phyloP scores from a whole-genome alignment of 805 yeast genomes.

The Candida lessepsii region DNA sequence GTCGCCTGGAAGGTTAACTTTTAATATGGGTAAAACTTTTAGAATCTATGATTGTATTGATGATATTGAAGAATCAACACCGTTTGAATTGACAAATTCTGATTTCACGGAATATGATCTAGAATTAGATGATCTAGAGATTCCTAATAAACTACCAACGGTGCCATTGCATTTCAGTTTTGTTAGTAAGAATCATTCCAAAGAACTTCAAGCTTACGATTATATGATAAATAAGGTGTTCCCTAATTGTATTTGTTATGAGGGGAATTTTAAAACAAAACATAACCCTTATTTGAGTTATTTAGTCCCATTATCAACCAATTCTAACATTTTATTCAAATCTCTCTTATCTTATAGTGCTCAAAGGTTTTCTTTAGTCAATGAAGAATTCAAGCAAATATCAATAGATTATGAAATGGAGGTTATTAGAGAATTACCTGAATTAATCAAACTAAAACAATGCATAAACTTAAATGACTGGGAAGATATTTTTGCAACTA shows the following conservation, averaged over 20 bases:
- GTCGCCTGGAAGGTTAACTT: not conserved
- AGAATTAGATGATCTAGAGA: not conserved
- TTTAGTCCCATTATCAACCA: conserved; percentile 36
- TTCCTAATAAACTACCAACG: conserved; percentile 1
- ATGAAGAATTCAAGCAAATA: conserved; percentile 22
- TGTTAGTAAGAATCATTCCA: not conserved
- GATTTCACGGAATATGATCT: not conserved
- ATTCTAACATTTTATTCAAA: conserved; percentile 31
- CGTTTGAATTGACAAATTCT: not conserved
- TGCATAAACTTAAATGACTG: conserved; percentile 23
- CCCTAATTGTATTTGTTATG: conserved; percentile 40
- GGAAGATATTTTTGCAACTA: conserved; percentile 42
- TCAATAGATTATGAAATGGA: conserved; percentile 25
- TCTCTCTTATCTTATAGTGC: conserved; percentile 38
- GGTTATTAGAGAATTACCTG: conserved; percentile 30
- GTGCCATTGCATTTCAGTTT: not conserved
- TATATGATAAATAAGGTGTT: conserved; percentile 36
- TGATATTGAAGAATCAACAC: not conserved
- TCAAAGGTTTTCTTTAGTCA: conserved; percentile 26
- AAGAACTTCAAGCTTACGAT: conserved; percentile 23
- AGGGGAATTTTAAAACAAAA: conserved; percentile 13
- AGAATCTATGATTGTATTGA: conserved; percentile 4
- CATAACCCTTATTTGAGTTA: conserved; percentile 38
- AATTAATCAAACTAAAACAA: conserved; percentile 25
- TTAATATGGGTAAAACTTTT: not conserved